Base-by-base conservation (phyloP, 2,329 filamentous ascomycete species). In the Aaosphaeria arxii region DNA sequence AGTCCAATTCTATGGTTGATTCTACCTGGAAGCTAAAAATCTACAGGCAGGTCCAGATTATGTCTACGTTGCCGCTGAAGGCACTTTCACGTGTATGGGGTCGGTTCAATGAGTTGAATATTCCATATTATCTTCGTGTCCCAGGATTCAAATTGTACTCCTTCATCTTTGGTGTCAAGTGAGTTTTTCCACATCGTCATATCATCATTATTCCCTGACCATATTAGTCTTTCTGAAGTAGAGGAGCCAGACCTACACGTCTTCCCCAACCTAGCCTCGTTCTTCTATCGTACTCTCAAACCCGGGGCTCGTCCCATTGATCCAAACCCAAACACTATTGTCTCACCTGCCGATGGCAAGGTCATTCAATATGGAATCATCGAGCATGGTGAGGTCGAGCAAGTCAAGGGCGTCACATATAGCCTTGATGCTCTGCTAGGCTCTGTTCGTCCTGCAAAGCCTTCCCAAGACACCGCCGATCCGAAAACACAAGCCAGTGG, bases 351-450 rank as follows among this genome's bases (percentile, higher is more conserved):
- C 5, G 94, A 99, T 69, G 94, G 94, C 42, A 87, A 88, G 54
- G 81, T 99, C 41, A 81, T 99, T 29, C 92, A 97, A 62, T 96
- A 91, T 59, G 94, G 94, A 7, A 85, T 85, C 59, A 96, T 99
- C 48, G 87, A 95, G 62, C 85, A 91, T 61, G 91, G 92, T 42
- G 90, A 96, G 64, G 95, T 99, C 40, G 94, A 99, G 70, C 94
- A 99, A 74, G 92, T 99, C 55, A 99, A 99, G 74, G 94, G 94
- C 51, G 94, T 99, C 80, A 99, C 94, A 1, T 99, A 99, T 73
- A 95, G 87, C 57, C 82, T 99, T 46, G 94, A 99, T 67, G 91
- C 94, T 6, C 80, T 99, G 1, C 80, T 99, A 2, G 94, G 94
- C 44, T 71, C 71, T 43, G 56, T 55, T 32, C 58, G 59, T 17